Base-by-base conservation (phyloP, 371 early-diverging fungal genomes). In the Syncephalis fuscata region DNA sequence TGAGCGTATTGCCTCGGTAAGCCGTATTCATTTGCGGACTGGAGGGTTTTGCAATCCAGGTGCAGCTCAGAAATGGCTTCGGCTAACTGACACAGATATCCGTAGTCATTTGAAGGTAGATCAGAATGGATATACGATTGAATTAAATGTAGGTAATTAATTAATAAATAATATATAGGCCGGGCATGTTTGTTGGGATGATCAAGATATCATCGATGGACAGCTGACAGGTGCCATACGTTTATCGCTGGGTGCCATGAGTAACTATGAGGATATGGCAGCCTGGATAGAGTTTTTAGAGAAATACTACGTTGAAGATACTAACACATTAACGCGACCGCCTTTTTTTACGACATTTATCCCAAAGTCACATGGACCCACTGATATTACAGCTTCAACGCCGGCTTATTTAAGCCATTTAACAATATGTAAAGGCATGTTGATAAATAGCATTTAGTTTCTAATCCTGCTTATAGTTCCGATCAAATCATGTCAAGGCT, bases 41-140 rank as follows among this genome's bases (percentile, higher is more conserved):
- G 85, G 85, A 0, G 65, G 78, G 25, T 76, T 76, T 54, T 85
- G 85, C 64, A 85, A 85, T 48, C 78, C 82, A 1, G 84, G 85
- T 21, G 75, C 80, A 0, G 64, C 72, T 41, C 73, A 77, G 41
- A 54, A 56, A n/a, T 71, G 71, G 67, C 61, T 83, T 7, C 32
- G 11, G 11, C 32, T 32, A 32, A 32, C 32, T 11, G 32, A 32
- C 11, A 32, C 32, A 7, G 32, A 32, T 11, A 32, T 32, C 4
- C 7, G 4, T 7, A 32, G 32, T 7, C 32, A 32, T 32, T 4
- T 11, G 7, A 32, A 32, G 32, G 32, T 32, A 32, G 11, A 32
- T 32, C 4, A n/a, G n/a, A n/a, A n/a, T n/a, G n/a, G n/a, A n/a
- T n/a, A n/a, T n/a, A 10, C 49, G 62, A 2, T 48, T 77, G 8